These are phyloP conservation scores for Pestalotiopsis sp. DNA, from an alignment of 2,329 filamentous ascomycete genomes.

Conservation along the genomic window DNA sequence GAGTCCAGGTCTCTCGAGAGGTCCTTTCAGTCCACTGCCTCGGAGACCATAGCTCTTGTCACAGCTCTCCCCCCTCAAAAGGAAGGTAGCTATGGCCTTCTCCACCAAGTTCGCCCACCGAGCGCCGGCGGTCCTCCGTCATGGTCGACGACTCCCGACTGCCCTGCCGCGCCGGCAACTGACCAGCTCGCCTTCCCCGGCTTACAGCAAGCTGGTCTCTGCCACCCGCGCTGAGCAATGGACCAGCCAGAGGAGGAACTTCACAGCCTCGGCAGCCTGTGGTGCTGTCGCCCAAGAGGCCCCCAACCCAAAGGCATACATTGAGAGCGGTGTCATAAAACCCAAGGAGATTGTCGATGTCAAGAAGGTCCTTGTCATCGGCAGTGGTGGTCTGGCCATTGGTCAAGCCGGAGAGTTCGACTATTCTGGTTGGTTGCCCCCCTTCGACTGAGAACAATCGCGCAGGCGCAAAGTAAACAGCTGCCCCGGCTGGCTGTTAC, in stretches of 20 bases:
- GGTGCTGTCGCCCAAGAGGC: conserved; percentile 61
- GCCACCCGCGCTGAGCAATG: conserved; percentile 34
- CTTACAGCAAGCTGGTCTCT: conserved; percentile 30
- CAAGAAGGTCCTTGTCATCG: conserved; percentile 96
- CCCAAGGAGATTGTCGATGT: conserved; percentile 80
- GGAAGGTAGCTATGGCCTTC: conserved; percentile 25
- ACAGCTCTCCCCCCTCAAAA: conserved; percentile 6
- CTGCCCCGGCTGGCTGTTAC: conserved; percentile 16
- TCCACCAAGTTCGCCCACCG: conserved; percentile 50
- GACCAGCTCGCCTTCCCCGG: conserved; percentile 35
- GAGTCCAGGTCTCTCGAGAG: conserved; percentile 26
- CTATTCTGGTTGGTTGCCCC: conserved; percentile 77
- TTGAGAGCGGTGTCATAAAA: conserved; percentile 85
- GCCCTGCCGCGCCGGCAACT: conserved; percentile 45
- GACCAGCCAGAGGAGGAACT: conserved; percentile 45
- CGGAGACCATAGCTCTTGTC: conserved; percentile 15
- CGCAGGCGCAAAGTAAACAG: conserved; percentile 6
- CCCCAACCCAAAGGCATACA: conserved; percentile 81
- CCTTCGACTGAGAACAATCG: not conserved
- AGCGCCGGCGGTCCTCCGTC: conserved; percentile 58
- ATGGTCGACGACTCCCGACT: conserved; percentile 50
- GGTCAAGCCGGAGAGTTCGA: conserved; percentile 98
- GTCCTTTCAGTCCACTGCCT: conserved; percentile 18
- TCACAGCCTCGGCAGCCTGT: conserved; percentile 46
- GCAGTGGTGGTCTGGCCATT: conserved; percentile 92